Evolutionary conservation across 768 basidiomycete genomes (phyloP).

Genomic region (Lyophyllum decastes): DNA sequence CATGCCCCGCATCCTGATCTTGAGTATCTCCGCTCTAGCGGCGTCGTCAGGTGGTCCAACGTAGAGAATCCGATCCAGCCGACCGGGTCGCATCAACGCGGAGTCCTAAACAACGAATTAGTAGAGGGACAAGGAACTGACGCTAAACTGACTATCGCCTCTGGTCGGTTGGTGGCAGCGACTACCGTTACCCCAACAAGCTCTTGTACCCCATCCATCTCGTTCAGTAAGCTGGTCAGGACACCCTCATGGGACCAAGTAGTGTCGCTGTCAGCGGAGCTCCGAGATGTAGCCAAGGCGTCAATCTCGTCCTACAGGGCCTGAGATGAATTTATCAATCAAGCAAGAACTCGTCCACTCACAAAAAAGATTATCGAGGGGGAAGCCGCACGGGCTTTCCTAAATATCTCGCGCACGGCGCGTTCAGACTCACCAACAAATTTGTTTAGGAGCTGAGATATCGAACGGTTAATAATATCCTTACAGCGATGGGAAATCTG

Average conservation of each 20-base stretch:
- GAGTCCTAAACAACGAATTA: slow-evolving; percentile 63
- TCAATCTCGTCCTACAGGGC: slow-evolving; percentile 89
- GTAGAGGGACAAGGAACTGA: background rate
- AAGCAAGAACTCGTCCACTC: slow-evolving; percentile 27
- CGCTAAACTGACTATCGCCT: slow-evolving; percentile 68
- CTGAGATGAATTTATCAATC: background rate
- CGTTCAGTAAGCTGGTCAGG: slow-evolving; percentile 89
- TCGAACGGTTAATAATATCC: slow-evolving; percentile 6
- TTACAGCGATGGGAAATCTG: slow-evolving; percentile 19
- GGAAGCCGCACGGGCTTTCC: slow-evolving; percentile 91
- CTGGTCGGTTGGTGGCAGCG: slow-evolving; percentile 95
- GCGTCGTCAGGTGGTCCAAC: slow-evolving; percentile 87
- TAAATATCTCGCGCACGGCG: slow-evolving; percentile 92
- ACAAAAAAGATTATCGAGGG: slow-evolving; percentile 98
- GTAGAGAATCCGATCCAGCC: slow-evolving; percentile 91
- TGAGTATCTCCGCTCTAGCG: slow-evolving; percentile 84
- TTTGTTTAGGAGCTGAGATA: slow-evolving; percentile 84
- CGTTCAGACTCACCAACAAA: slow-evolving; percentile 97
- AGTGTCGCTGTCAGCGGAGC: slow-evolving; percentile 55
- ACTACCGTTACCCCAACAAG: slow-evolving; percentile 92
- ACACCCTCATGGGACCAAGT: slow-evolving; percentile 80
- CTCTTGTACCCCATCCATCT: slow-evolving; percentile 99
- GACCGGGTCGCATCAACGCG: slow-evolving; percentile 92
- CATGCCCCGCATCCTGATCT: slow-evolving; percentile 79
- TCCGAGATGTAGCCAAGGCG: slow-evolving; percentile 82